Conservation (phyloP, 306 rosid species). For the Prunus fruticosa region DNA sequence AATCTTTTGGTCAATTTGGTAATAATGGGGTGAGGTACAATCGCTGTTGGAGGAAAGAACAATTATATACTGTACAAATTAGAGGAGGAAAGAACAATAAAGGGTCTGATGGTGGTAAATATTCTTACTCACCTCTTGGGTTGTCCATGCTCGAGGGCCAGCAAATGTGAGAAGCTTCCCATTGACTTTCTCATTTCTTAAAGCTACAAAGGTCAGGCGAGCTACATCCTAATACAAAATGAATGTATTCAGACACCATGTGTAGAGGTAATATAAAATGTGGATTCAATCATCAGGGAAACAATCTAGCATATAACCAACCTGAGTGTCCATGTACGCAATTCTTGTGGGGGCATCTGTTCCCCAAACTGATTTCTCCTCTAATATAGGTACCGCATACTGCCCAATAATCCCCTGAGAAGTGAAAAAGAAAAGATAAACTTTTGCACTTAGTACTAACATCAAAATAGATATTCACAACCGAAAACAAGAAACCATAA, state of each 20-base stretch:
- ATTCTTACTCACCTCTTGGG: conserved; percentile 67
- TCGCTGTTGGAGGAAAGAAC: no score
- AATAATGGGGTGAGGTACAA: neutral
- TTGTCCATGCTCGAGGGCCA: conserved; percentile 98
- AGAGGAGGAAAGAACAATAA: neutral
- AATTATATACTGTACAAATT: neutral
- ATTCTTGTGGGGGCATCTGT: conserved; percentile 97
- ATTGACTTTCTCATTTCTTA: conserved; percentile 69
- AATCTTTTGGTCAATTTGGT: neutral
- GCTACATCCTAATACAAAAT: conserved; percentile 68
- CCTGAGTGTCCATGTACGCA: conserved; percentile 99
- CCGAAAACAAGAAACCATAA: neutral
- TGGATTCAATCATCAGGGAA: neutral
- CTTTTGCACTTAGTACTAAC: neutral
- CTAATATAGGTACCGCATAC: conserved; percentile 91
- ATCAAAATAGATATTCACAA: conserved; percentile 3
- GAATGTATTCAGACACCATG: neutral
- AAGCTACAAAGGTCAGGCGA: conserved; percentile 77
- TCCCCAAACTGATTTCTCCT: conserved; percentile 99
- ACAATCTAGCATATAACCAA: conserved; percentile 9
- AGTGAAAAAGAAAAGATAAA: neutral
- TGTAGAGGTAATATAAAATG: neutral
- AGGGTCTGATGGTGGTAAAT: neutral
- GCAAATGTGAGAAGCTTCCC: conserved; percentile 90
- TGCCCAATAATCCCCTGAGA: conserved; percentile 90